Base-by-base conservation (phyloP, 2,329 filamentous ascomycete species). In the Sporothrix pallida region DNA sequence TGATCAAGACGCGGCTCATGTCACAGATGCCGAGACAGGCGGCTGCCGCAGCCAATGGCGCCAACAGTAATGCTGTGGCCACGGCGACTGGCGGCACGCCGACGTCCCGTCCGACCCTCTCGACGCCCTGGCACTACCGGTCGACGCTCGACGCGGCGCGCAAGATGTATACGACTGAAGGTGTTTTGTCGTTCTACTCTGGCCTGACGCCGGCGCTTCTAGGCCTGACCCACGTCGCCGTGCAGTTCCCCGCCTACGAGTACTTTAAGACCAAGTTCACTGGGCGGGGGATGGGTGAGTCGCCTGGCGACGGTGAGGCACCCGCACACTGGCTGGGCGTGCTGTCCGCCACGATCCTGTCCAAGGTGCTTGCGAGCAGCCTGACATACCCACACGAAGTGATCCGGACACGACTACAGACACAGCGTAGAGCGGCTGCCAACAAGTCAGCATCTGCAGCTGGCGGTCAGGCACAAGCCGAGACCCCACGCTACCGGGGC, bases 351-450 rank as follows among this genome's bases (percentile, higher is more conserved):
- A 97, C 95, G 13, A 94, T 98, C 76, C 83, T 99, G 70, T 97
- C 94, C 84, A 99, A 99, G 83, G 89, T 98, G 68, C 91, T 96
- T 79, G 96, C 96, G 48, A 98, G 95, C 80, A 96, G 93, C 68
- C 93, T 95, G 9, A 99, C 96, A 20, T 99, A 99, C 81, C 96
- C 96, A 0, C 96, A 99, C 80, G 96, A 99, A 83, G 96, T 99
- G 20, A 91, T 99, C 70, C 91, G 96, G 62, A 99, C 96, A 69
- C 88, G 96, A 74, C 84, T 99, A 73, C 96, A 99, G 82, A 99
- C 96, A 1, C 96, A 99, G 81, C 91, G 96, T 79, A 88, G 94
- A 75, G 90, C 91, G 4, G 69, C 71, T 0, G 62, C 67, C 3
- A 50, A 31, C 10, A 31, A 50, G 46, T 42, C 52, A 10, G 44